A percentile compares a stretch with the other conserved stretches of the same genome.
phyloP scores from a whole-genome alignment of 805 yeast species.

The Candida maesae region DNA sequence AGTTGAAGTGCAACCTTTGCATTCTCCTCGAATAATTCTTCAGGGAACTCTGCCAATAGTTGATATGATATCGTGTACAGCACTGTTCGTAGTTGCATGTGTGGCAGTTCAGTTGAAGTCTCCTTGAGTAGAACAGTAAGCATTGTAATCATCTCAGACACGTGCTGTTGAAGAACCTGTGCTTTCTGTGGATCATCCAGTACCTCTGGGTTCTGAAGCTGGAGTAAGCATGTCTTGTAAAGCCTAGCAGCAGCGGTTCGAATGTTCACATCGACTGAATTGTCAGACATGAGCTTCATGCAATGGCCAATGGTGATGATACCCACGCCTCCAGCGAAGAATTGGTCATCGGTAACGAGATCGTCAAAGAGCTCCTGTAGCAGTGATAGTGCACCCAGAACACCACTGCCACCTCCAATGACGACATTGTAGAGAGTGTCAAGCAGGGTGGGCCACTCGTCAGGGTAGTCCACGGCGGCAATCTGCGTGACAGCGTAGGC shows the following conservation, averaged over 20 bases:
- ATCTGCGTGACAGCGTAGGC: conserved; percentile 79
- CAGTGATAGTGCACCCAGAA: conserved; percentile 34
- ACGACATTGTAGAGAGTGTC: conserved; percentile 41
- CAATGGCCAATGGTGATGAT: conserved; percentile 48
- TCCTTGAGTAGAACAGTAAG: conserved; percentile 13
- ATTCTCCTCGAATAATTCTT: conserved; percentile 16
- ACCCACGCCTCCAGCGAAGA: conserved; percentile 74
- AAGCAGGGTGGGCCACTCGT: conserved; percentile 85
- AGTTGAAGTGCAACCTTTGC: conserved; percentile 11
- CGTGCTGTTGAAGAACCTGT: conserved; percentile 20
- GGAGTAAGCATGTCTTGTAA: conserved; percentile 49
- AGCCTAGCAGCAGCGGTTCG: conserved; percentile 48
- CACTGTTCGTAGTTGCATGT: conserved; percentile 15
- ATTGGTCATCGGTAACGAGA: conserved; percentile 79
- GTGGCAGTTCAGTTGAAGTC: conserved; percentile 8
- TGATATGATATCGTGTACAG: conserved; percentile 17
- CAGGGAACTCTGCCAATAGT: conserved; percentile 24
- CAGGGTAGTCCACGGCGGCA: conserved; percentile 88
- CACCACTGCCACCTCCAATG: conserved; percentile 19
- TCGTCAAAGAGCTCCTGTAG: conserved; percentile 82
- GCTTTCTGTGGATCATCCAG: conserved; percentile 36
- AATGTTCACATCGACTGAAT: conserved; percentile 32
- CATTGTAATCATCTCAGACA: conserved; percentile 17
- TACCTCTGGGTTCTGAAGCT: conserved; percentile 50
- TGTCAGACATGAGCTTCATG: conserved; percentile 34